Percentiles rank a stretch among this genome's conserved stretches.
phyloP scores from a whole-genome alignment of 2,329 filamentous ascomycete species.

The Phialophora chinensis region DNA sequence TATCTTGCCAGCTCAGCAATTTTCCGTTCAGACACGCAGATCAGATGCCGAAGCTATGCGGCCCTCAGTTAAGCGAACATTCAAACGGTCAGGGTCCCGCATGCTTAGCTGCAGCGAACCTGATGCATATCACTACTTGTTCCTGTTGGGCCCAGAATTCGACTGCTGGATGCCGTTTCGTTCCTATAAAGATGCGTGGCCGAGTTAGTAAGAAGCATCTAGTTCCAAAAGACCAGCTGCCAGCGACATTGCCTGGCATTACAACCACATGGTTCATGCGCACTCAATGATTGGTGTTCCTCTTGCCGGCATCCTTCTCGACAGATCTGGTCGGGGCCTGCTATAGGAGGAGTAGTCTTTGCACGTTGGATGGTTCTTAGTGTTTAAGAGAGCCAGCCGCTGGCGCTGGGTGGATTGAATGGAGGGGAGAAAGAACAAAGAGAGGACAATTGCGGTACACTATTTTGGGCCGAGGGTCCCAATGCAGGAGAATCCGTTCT shows the following conservation, averaged over 20 bases:
- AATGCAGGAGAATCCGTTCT: neutral
- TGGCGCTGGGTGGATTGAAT: neutral
- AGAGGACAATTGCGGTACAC: neutral
- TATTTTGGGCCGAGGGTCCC: neutral
- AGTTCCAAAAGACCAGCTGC: neutral
- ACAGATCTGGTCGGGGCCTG: neutral
- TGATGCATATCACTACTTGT: constrained; percentile 8
- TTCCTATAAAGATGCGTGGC: neutral
- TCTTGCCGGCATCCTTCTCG: neutral
- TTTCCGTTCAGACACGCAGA: constrained; percentile 2
- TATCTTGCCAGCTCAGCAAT: constrained; percentile 14
- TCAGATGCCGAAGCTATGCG: constrained; percentile 5
- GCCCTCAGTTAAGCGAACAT: constrained; percentile 4
- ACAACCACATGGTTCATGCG: constrained; percentile 9
- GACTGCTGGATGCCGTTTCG: neutral
- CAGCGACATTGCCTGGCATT: neutral
- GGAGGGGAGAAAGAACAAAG: neutral
- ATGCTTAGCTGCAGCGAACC: constrained; percentile 4
- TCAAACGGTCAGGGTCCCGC: constrained; percentile 4
- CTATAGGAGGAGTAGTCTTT: neutral
- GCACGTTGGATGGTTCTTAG: neutral
- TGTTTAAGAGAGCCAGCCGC: neutral
- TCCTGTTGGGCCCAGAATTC: constrained; percentile 1
- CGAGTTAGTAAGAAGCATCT: neutral
- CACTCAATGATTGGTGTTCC: constrained; percentile 6